Evolutionary conservation across 176 grass and related monocot species (phyloP).

Genomic region (Panicum miliaceum): DNA sequence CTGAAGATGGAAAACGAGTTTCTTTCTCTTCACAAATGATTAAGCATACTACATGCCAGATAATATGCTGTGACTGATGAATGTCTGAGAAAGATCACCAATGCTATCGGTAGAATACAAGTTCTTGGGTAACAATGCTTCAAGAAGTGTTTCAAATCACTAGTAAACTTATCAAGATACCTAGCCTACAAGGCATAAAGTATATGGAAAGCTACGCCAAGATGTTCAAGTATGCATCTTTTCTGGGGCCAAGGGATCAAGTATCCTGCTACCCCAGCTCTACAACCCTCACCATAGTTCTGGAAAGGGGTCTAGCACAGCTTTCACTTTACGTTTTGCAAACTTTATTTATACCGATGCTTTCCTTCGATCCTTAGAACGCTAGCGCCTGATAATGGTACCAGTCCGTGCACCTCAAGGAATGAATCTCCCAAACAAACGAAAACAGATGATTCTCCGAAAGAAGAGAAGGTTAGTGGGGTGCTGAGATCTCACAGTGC

Average conservation of each 20-base stretch:
- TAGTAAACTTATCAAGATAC: conserved; percentile 8
- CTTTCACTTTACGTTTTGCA: conserved; percentile 32
- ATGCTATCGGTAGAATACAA: not conserved
- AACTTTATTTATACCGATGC: conserved; percentile 17
- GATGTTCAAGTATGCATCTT: not conserved
- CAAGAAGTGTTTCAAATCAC: not conserved
- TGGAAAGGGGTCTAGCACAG: conserved; percentile 9
- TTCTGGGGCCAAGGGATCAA: not conserved
- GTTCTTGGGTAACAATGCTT: not conserved
- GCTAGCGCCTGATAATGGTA: conserved; percentile 2
- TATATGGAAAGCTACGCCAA: conserved; percentile 16
- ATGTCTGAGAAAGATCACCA: conserved; percentile 24
- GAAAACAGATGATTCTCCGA: not conserved
- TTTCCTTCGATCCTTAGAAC: conserved; percentile 32
- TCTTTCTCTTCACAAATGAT: not conserved
- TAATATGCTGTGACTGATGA: conserved; percentile 4
- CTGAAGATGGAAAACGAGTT: not conserved
- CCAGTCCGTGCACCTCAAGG: conserved; percentile 30
- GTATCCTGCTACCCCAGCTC: not conserved
- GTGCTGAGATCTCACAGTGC: conserved; percentile 69
- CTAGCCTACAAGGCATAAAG: not conserved
- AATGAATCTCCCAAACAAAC: conserved; percentile 40
- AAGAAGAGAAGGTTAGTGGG: not conserved
- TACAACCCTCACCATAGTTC: not conserved
- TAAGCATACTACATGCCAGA: not conserved